Evolutionary conservation across 371 early-diverging fungal species (phyloP), one percentile per base, ranked within the genome.

Genomic region (Rhizopus stolonifer): DNA sequence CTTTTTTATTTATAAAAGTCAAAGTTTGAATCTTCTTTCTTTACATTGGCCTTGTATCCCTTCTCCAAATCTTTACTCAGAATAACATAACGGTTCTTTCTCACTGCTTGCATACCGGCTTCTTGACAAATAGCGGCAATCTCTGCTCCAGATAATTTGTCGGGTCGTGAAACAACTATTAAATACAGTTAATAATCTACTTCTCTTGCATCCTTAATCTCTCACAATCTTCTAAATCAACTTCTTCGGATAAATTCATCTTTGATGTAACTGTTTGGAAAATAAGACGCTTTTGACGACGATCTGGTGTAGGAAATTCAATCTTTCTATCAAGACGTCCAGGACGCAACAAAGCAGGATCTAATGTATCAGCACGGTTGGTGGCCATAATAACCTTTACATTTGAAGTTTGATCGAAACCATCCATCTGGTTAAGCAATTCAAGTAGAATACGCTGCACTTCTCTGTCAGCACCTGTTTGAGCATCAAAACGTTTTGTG

Each of bases 371-470:
- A 17, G 96, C 97, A 70, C 99, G 92, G 77, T 99, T 99, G 19
- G 99, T 99, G 1, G 99, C 99, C 99, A 99, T 99, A 57, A 99
- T 99, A 21, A 99, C 99, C 84, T 97, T 98, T 61, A 99, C 99
- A 74, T 98, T 98, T 19, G 91, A 88, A 6, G 93, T 91, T 76
- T 98, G 98, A 70, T 99, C 99, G 73, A 99, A 99, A 25, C 99
- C 99, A 69, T 99, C 99, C 99, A 99, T 99, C 82, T 99, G 99
- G 73, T 95, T 99, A 57, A 99, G 82, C 58, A 99, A 82, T 80
- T 99, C 99, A 13, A 99, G 77, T 25, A 99, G 72, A 69, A 99
- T 98, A 81, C 99, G 92, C 75, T 99, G 99, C 11, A 99, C 99
- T 81, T 99, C 99, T 60, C 99, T 85, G 76, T 99, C 99, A 4